Conservation (phyloP, 2,329 filamentous ascomycete genomes). For the Scedosporium boydii region DNA sequence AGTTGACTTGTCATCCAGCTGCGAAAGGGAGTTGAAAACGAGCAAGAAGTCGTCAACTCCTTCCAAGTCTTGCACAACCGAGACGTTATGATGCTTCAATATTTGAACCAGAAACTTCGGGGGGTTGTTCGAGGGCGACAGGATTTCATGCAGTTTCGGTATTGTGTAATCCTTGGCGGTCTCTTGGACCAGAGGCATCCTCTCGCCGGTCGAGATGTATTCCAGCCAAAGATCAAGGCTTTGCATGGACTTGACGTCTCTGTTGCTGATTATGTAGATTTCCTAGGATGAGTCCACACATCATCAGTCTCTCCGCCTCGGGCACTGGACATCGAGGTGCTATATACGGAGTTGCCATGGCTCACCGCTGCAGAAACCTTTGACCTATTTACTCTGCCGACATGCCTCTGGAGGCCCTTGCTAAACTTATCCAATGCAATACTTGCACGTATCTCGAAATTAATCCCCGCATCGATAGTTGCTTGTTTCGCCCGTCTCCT, state of each 20-base stretch:
- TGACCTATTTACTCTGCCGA: constrained; percentile 25
- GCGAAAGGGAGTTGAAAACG: not conserved
- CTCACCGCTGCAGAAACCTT: constrained; percentile 27
- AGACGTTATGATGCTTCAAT: not conserved
- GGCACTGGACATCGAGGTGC: not conserved
- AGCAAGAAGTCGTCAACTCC: not conserved
- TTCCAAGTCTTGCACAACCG: not conserved
- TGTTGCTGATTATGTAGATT: constrained; percentile 31
- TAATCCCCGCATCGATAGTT: not conserved
- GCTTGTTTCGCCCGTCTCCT: constrained; percentile 12
- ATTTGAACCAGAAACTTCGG: not conserved
- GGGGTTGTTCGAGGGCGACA: not conserved
- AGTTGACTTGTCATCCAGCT: not conserved
- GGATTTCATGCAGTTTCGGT: constrained; percentile 16
- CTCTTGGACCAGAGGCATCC: constrained; percentile 24
- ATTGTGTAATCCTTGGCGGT: constrained; percentile 21
- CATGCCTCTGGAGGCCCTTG: constrained; percentile 22
- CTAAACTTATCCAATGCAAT: constrained; percentile 29
- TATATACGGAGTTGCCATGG: not conserved
- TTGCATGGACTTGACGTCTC: constrained; percentile 24
- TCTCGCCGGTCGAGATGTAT: constrained; percentile 26
- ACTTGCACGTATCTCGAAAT: constrained; percentile 14
- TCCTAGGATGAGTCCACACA: constrained; percentile 17
- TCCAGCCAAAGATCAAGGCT: constrained; percentile 29
- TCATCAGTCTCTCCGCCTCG: constrained; percentile 1